These are phyloP conservation scores for Astragalus glycyphyllos DNA, from an alignment of 306 rosid species.

Conservation along the genomic window DNA sequence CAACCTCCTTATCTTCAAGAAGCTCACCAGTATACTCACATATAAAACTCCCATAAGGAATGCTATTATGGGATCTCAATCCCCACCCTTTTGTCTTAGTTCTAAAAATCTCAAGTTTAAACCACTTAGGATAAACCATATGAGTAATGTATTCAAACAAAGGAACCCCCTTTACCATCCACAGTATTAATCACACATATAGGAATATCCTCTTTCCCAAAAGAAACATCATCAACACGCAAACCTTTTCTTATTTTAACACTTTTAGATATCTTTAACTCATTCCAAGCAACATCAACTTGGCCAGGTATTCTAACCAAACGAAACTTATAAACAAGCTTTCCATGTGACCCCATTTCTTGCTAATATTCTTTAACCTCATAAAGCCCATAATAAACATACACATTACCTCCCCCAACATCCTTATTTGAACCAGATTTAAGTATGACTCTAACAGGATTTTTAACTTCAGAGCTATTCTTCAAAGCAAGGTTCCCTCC, in stretches of 20 bases:
- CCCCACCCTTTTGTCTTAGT: slow-evolving; percentile 93
- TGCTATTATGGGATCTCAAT: slow-evolving; percentile 64
- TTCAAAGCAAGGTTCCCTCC: slow-evolving; percentile 73
- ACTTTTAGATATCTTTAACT: slow-evolving; percentile 57
- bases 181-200: slow-evolving; percentile 58
- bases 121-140: slow-evolving; percentile 62
- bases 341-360: slow-evolving; percentile 65
- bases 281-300: no score
- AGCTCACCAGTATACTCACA: slow-evolving; percentile 79
- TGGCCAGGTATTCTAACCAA: no score
- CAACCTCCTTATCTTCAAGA: slow-evolving; percentile 64
- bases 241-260: slow-evolving; percentile 51
- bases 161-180: slow-evolving; percentile 55
- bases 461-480: slow-evolving; percentile 58
- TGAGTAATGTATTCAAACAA: slow-evolving; percentile 53
- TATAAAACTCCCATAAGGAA: slow-evolving; percentile 72
- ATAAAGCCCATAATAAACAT: slow-evolving; percentile 72
- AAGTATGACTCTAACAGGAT: slow-evolving; percentile 73
- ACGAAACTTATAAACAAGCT: slow-evolving; percentile 63
- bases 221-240: slow-evolving; percentile 62
- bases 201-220: slow-evolving; percentile 62
- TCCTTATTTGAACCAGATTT: slow-evolving; percentile 51
- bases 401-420: not conserved
- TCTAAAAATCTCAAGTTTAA: no score
- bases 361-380: slow-evolving; percentile 56